phyloP scores from a whole-genome alignment of 306 rosid genomes.

The Myrica gale region DNA sequence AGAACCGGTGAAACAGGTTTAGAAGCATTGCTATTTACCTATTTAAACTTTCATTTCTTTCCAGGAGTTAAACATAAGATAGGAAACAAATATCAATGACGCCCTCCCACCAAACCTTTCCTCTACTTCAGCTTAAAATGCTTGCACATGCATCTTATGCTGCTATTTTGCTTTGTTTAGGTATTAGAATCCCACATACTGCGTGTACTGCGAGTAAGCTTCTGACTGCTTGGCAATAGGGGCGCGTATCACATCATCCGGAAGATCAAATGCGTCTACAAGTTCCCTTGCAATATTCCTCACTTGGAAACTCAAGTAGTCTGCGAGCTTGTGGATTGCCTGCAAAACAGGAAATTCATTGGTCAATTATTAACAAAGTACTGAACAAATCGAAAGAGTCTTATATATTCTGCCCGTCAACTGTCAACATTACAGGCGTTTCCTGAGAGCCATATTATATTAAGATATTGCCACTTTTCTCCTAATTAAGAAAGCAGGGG shows the following conservation, averaged over 20 bases:
- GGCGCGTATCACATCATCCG: constrained; percentile 74
- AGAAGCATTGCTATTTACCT: too few species aligned
- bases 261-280: constrained; percentile 80
- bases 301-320: constrained; percentile 86
- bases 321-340: constrained; percentile 91
- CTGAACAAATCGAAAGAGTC: neutral
- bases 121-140: too few species aligned
- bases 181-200: constrained; percentile 60
- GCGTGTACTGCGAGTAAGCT: constrained; percentile 85
- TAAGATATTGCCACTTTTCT: neutral
- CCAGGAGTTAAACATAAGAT: too few species aligned
- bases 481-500: neutral
- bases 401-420: too few species aligned
- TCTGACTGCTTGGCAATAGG: constrained; percentile 83
- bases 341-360: constrained; percentile 30
- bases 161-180: neutral
- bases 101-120: too few species aligned
- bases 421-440: too few species aligned
- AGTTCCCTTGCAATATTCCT: constrained; percentile 82
- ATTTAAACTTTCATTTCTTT: too few species aligned
- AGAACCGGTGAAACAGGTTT: too few species aligned
- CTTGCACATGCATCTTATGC: neutral
- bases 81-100: too few species aligned
- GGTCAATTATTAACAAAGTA: constrained; percentile 12
- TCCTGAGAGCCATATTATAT: neutral